Conservation (phyloP, 208 protist species). For the Leishmania gerbilli region DNA sequence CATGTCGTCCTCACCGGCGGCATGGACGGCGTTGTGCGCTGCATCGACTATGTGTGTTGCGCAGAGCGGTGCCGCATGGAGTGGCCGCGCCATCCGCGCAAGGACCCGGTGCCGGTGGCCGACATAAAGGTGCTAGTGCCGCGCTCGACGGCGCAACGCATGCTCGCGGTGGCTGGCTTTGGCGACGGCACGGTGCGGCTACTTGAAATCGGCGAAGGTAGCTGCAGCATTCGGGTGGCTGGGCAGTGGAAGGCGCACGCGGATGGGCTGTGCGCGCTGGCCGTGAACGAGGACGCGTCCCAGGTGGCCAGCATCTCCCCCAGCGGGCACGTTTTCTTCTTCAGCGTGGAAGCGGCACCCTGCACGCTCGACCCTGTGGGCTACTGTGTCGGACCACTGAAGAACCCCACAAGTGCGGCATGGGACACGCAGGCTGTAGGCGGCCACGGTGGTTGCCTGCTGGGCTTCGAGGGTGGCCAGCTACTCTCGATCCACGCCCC, state of each 20-base stretch:
- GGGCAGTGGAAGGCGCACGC: conserved; percentile 76
- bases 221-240: conserved; percentile 22
- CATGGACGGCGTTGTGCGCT: conserved; percentile 90
- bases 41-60: conserved; percentile 89
- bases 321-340: conserved; percentile 94
- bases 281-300: conserved; percentile 54
- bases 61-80: conserved; percentile 43
- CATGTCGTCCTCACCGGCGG: conserved; percentile 90
- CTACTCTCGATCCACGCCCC: conserved; percentile 70
- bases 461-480: conserved; percentile 72
- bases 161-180: conserved; percentile 78
- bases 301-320: conserved; percentile 82
- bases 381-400: conserved; percentile 71
- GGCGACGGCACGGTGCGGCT: conserved; percentile 88
- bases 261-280: conserved; percentile 57
- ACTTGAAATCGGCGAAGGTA: conserved; percentile 32
- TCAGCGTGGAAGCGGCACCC: conserved; percentile 45
- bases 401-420: conserved; percentile 50
- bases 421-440: conserved; percentile 52
- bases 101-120: conserved; percentile 12
- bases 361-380: conserved; percentile 65
- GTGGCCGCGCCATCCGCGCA: conserved; percentile 7
- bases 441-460: conserved; percentile 48
- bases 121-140: conserved; percentile 22
- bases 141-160: conserved; percentile 15